These are phyloP conservation scores for Plasmodium vinckei DNA, from an alignment of 169 alveolate species.

Conservation along the genomic window DNA sequence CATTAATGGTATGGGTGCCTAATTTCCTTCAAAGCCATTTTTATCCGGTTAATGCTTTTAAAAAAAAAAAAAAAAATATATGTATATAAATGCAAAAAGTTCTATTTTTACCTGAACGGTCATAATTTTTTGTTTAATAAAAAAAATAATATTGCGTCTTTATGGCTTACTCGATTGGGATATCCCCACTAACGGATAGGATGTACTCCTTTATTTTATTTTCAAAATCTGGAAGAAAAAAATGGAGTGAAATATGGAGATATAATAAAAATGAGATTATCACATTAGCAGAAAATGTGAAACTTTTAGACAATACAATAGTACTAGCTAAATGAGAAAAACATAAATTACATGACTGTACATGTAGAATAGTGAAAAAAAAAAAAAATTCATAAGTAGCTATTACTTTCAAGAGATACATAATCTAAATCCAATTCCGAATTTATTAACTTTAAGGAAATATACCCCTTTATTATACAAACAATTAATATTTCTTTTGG, in stretches of 20 bases:
- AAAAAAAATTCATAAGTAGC: no score
- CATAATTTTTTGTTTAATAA: background rate
- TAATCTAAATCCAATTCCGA: background rate
- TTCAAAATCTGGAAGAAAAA: slow-evolving; percentile 33
- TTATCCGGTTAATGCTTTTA: slow-evolving; percentile 37
- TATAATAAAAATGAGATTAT: background rate
- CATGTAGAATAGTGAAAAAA: no score
- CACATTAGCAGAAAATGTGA: no score
- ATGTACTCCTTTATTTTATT: slow-evolving; percentile 10
- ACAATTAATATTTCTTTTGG: slow-evolving; percentile 44
- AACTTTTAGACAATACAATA: no score
- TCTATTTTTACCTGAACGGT: background rate
- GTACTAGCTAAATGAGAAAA: no score
- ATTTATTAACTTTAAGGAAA: slow-evolving; percentile 26
- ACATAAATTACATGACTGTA: no score
- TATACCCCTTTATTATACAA: slow-evolving; percentile 27
- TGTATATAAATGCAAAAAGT: background rate
- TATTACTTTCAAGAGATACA: slow-evolving; percentile 21
- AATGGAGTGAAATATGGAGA: background rate
- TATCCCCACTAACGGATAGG: slow-evolving; percentile 13
- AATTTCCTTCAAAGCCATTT: slow-evolving; percentile 46
- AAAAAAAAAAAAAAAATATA: background rate
- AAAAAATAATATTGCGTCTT: background rate
- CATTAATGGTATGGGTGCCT: slow-evolving; percentile 24
- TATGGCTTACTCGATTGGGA: slow-evolving; percentile 35